Conservation (phyloP, 768 basidiomycete genomes). For the Mycena indigotica region DNA sequence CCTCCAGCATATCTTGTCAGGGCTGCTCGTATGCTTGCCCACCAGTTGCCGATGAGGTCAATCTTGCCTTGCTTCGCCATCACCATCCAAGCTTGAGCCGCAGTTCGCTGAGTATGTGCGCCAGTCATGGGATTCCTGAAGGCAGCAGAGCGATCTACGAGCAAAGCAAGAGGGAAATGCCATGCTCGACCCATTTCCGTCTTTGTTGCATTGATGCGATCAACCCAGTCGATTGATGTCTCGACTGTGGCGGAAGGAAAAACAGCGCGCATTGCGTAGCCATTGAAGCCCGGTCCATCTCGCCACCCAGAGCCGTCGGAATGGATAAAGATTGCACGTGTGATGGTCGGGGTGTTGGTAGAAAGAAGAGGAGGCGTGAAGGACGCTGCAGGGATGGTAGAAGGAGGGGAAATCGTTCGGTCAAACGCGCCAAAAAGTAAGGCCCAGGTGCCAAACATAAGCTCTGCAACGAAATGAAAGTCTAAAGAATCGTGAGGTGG, state of each 20-base stretch:
- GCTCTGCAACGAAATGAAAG: conserved; percentile 67
- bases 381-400: conserved; percentile 3
- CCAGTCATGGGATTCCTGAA: conserved; percentile 53
- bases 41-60: conserved; percentile 43
- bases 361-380: conserved; percentile 18
- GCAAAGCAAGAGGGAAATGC: conserved; percentile 55
- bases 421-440: conserved; percentile 44
- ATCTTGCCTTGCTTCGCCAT: conserved; percentile 26
- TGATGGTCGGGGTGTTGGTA: conserved; percentile 35
- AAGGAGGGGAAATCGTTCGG: conserved; percentile 20
- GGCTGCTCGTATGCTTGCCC: conserved; percentile 54
- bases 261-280: conserved; percentile 54
- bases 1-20: conserved; percentile 55
- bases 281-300: conserved; percentile 58
- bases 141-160: conserved; percentile 60
- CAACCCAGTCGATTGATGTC: conserved; percentile 54
- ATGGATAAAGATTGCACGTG: conserved; percentile 58
- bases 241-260: conserved; percentile 60
- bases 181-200: conserved; percentile 37
- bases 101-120: conserved; percentile 49
- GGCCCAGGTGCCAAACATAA: conserved; percentile 58
- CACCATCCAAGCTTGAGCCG: conserved; percentile 46
- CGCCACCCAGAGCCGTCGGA: conserved; percentile 45
- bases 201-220: conserved; percentile 40
- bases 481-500: conserved; percentile 50